Evolutionary conservation across 129 eudicot species (phyloP), one percentile per base, ranked within the genome.

Genomic region (Arctium minus): DNA sequence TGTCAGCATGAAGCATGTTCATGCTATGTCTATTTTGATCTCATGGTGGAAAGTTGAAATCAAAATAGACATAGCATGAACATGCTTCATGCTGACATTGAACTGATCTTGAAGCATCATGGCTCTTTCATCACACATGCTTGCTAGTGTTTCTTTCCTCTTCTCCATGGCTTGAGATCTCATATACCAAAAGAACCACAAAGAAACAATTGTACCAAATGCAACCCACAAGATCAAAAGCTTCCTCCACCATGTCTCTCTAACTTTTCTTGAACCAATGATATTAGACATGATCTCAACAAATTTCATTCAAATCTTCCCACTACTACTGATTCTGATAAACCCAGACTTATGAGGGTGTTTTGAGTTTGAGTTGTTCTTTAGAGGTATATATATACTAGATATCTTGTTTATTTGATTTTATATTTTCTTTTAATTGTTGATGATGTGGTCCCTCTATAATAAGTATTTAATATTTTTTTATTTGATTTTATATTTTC

Each of bases 51-150:
- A 96, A 81, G 93, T 96, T 38, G 97, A 91, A 81, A 96, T 91
- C 90, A 96, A 85, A 75, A 93, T 92, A 40, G 99, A 89, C 98
- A 96, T 96, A 67, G 99, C 97, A 86, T 96, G 99, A 36, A 96
- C 85, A 88, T 96, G 99, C 72, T 93, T 93, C 99, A 96, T 90
- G 82, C 99, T 96, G 48, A 96, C 98, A 89, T 96, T 93, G 77
- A 96, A 96, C 97, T 96, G 99, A 90, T 96, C 99, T 68, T 96
- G 98, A 80, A 96, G 86, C 99, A 96, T 96, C 77, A 98, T 87
- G 74, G 99, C 98, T 85, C 99, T 93, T 89, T 96, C 99, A 88
- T 96, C 99, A 86, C 99, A 96, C 99, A 96, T 93, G 68, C 93
- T 96, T 37, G 92, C 94, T 64, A 96, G 91, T 42, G 85, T 89